phyloP scores from a whole-genome alignment of 2,329 filamentous ascomycete species.

The Trichophyton mentagrophytes region DNA sequence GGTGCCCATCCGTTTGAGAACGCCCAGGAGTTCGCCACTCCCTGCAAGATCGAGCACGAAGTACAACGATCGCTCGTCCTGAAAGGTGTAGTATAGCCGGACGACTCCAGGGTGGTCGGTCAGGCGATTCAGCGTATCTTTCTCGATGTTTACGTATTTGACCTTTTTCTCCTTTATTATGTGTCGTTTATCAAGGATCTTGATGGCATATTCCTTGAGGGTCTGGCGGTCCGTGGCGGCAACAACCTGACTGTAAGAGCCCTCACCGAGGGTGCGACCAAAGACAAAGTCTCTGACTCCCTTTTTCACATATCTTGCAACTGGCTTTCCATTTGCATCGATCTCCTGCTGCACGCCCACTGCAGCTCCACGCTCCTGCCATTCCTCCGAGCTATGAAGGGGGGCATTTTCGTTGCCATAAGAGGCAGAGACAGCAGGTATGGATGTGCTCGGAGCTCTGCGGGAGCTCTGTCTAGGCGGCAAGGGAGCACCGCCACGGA shows the following conservation, averaged over 20 bases:
- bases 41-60: slow-evolving; percentile 91
- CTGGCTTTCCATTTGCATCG: slow-evolving; percentile 69
- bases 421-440: slow-evolving; percentile 27
- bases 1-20: slow-evolving; percentile 84
- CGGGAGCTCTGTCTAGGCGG: slow-evolving; percentile 68
- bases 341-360: slow-evolving; percentile 69
- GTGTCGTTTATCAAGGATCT: slow-evolving; percentile 93
- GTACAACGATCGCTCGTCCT: slow-evolving; percentile 90
- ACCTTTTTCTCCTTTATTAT: slow-evolving; percentile 99
- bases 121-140: slow-evolving; percentile 88
- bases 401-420: slow-evolving; percentile 47
- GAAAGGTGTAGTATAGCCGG: slow-evolving; percentile 94
- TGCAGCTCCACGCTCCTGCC: slow-evolving; percentile 91
- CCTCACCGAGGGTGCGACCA: slow-evolving; percentile 79
- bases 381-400: slow-evolving; percentile 67
- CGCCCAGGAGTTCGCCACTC: slow-evolving; percentile 80
- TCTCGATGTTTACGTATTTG: slow-evolving; percentile 99
- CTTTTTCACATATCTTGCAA: slow-evolving; percentile 81
- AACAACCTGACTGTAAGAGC: slow-evolving; percentile 93
- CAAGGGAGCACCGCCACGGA: slow-evolving; percentile 47
- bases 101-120: slow-evolving; percentile 96
- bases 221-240: slow-evolving; percentile 88
- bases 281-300: slow-evolving; percentile 96
- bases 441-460: slow-evolving; percentile 41
- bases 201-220: slow-evolving; percentile 92